Percentiles rank a stretch among this genome's conserved stretches.
Conservation (phyloP, 1,284 basidiomycete genomes). For the Volvariella surrecta region DNA sequence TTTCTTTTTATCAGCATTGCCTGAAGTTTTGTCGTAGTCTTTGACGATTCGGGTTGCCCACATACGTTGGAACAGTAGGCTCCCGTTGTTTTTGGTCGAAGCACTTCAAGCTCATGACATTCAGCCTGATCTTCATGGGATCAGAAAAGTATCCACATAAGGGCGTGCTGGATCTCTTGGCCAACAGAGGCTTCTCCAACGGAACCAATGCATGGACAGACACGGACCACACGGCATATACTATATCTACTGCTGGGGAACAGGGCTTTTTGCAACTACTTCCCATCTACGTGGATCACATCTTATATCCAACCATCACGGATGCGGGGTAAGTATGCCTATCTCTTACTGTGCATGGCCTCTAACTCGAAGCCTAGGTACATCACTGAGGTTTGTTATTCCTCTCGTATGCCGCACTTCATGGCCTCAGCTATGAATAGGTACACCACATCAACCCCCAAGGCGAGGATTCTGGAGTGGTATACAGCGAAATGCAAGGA, state of each 20-base stretch:
- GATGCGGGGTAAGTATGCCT: conserved; percentile 53
- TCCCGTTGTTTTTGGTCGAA: not conserved
- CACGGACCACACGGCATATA: conserved; percentile 90
- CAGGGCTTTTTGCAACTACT: conserved; percentile 94
- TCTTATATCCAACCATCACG: conserved; percentile 93
- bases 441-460: conserved; percentile 90
- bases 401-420: not conserved
- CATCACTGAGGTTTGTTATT: conserved; percentile 69
- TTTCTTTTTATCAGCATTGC: conserved; percentile 3
- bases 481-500: conserved; percentile 98
- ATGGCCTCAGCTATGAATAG: conserved; percentile 24
- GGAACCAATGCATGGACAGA: conserved; percentile 88
- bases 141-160: conserved; percentile 96
- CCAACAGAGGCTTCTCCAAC: conserved; percentile 92
- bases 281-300: conserved; percentile 95
- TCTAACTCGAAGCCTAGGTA: conserved; percentile 33
- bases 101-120: conserved; percentile 8
- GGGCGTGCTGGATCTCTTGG: conserved; percentile 94
- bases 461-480: conserved; percentile 92
- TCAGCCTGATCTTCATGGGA: conserved; percentile 86
- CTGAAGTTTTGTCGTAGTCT: conserved; percentile 41
- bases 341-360: conserved; percentile 1
- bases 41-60: conserved; percentile 88
- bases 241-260: conserved; percentile 93
- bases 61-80: conserved; percentile 90